Conservation (phyloP, 805 yeast species). For the Zygoascus tannicola region DNA sequence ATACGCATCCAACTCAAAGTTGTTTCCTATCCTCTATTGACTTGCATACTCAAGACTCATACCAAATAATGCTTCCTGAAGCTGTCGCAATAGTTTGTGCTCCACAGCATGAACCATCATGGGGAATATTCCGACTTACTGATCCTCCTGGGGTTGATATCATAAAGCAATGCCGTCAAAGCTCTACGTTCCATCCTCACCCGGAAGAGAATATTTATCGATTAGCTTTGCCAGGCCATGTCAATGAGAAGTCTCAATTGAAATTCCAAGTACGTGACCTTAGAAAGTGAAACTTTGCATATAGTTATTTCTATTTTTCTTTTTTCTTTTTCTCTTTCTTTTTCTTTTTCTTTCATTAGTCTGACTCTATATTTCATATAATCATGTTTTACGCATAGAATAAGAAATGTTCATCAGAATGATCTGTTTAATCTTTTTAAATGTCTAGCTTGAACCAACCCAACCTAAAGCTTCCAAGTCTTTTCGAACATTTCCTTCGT, state of each 20-base stretch:
- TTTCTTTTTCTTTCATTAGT: background rate
- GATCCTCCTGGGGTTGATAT: slow-evolving; percentile 57
- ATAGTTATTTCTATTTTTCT: background rate
- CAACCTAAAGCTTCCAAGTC: slow-evolving; percentile 76
- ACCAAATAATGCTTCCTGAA: slow-evolving; percentile 62
- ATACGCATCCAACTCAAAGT: slow-evolving; percentile 67
- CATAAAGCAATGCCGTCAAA: slow-evolving; percentile 40
- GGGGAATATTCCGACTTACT: slow-evolving; percentile 52
- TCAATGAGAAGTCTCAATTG: slow-evolving; percentile 35
- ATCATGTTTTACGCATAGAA: too few relatives aligned
- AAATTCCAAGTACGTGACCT: slow-evolving; percentile 45
- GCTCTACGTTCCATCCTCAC: slow-evolving; percentile 55
- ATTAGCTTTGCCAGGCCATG: slow-evolving; percentile 45
- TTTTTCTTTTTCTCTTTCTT: background rate
- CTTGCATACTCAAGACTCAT: slow-evolving; percentile 57
- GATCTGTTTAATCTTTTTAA: too few relatives aligned
- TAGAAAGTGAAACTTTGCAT: too few relatives aligned
- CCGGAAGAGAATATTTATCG: slow-evolving; percentile 42
- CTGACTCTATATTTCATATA: background rate
- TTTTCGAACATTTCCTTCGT: slow-evolving; percentile 70
- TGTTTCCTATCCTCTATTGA: slow-evolving; percentile 60
- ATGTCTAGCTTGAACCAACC: slow-evolving; percentile 32
- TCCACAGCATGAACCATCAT: slow-evolving; percentile 39
- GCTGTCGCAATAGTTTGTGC: slow-evolving; percentile 61
- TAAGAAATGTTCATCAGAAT: too few relatives aligned